Percentiles rank a stretch among this genome's conserved stretches.
phyloP scores from a whole-genome alignment of 495 filamentous ascomycete species.

The Xylaria telfairii region DNA sequence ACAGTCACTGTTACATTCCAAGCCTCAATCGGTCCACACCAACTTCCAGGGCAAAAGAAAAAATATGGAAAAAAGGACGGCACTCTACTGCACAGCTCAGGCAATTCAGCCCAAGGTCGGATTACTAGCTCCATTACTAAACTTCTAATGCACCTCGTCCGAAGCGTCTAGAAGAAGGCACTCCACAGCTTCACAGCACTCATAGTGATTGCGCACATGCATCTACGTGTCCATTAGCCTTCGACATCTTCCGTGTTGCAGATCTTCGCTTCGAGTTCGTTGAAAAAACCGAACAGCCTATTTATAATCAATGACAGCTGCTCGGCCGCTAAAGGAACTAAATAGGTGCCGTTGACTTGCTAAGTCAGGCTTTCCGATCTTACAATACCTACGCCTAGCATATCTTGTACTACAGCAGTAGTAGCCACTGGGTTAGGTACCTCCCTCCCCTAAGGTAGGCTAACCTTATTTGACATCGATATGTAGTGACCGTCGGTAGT shows the following conservation, averaged over 20 bases:
- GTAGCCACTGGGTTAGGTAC: too few species aligned
- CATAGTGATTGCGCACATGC: too few species aligned
- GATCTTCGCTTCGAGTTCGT: not conserved
- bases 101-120: not conserved
- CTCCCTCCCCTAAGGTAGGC: too few species aligned
- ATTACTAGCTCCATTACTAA: constrained; percentile 26
- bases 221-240: not conserved
- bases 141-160: not conserved
- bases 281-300: not conserved
- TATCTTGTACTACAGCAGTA: too few species aligned
- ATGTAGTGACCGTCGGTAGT: not conserved
- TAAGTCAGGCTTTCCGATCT: not conserved
- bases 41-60: not conserved
- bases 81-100: not conserved
- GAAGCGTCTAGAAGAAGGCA: constrained; percentile 20
- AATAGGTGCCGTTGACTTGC: too few species aligned
- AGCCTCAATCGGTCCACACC: not conserved
- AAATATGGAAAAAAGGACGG: not conserved
- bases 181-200: not conserved
- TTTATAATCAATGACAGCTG: not conserved
- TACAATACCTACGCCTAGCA: not conserved
- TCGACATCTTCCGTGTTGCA: not conserved
- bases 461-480: not conserved
- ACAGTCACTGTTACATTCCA: constrained; percentile 8
- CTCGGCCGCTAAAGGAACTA: not conserved